Percentiles rank a stretch among this genome's conserved stretches.
These are phyloP conservation scores for Dactylis glomerata DNA, from an alignment of 176 grass and related monocot species.

Conservation along the genomic window DNA sequence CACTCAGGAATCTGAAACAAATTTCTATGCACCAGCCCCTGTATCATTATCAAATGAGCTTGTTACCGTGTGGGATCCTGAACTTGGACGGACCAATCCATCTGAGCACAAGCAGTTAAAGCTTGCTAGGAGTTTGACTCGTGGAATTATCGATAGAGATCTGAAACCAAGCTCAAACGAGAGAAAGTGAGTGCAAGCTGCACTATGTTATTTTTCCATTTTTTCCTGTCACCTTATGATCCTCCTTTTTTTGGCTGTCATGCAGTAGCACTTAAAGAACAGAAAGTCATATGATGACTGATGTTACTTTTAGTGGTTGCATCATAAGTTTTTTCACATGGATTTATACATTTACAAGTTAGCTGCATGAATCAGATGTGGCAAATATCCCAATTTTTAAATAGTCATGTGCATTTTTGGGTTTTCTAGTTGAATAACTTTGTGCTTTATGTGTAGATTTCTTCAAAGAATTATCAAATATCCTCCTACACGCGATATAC, in stretches of 20 bases:
- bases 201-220: conserved; percentile 14
- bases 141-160: conserved; percentile 95
- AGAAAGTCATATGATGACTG: background rate
- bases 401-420: background rate
- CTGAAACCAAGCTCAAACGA: conserved; percentile 90
- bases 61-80: conserved; percentile 87
- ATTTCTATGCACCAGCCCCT: conserved; percentile 63
- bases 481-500: conserved; percentile 65
- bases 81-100: conserved; percentile 86
- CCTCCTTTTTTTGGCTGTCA: background rate
- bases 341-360: background rate
- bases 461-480: conserved; percentile 85
- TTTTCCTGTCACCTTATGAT: conserved; percentile 12
- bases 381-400: background rate
- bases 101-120: conserved; percentile 96
- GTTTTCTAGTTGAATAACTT: conserved; percentile 26
- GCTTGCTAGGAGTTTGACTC: conserved; percentile 89
- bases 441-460: conserved; percentile 32
- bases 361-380: background rate
- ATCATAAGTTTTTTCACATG: background rate
- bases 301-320: background rate
- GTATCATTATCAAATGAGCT: conserved; percentile 80
- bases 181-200: conserved; percentile 63
- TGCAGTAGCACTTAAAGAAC: background rate
- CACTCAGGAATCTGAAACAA: conserved; percentile 77